Percentiles rank a stretch among this genome's conserved stretches.
phyloP scores from a whole-genome alignment of 2,329 filamentous ascomycete genomes.

The Cercospora zeina region DNA sequence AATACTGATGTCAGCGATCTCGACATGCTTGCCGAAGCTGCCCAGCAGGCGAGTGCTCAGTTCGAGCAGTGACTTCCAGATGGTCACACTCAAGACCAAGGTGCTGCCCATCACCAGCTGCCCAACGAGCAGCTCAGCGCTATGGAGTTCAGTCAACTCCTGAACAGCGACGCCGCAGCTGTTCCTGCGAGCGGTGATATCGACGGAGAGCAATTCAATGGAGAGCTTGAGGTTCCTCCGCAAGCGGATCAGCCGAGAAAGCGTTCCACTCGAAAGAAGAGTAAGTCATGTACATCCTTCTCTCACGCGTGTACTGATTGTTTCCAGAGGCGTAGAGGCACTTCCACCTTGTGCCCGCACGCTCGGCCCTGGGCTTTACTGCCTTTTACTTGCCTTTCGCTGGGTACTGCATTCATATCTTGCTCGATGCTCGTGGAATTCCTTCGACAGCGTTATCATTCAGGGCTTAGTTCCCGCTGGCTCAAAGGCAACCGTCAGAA shows the following conservation, averaged over 20 bases:
- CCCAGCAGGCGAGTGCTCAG: slow-evolving; percentile 1
- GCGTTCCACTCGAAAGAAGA: slow-evolving; percentile 7
- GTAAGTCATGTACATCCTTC: not conserved
- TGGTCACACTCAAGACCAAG: not conserved
- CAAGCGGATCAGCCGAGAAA: not conserved
- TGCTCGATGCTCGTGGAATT: not conserved
- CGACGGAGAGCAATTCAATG: not conserved
- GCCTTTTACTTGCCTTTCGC: not conserved
- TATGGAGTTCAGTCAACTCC: slow-evolving; percentile 16
- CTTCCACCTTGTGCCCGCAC: not conserved
- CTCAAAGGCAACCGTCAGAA: not conserved
- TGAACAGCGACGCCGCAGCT: not conserved
- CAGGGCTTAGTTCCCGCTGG: not conserved
- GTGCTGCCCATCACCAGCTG: not conserved
- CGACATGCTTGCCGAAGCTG: slow-evolving; percentile 8
- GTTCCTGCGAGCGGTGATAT: not conserved
- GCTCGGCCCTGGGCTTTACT: not conserved
- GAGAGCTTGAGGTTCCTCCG: not conserved
- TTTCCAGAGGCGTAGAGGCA: not conserved
- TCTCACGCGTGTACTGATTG: not conserved
- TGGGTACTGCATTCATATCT: not conserved
- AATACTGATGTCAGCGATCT: slow-evolving; percentile 9
- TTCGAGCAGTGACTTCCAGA: not conserved
- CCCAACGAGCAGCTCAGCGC: not conserved
- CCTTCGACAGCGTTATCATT: not conserved